phyloP scores from a whole-genome alignment of 768 basidiomycete genomes.

The Agaricus sinodeliciosus region DNA sequence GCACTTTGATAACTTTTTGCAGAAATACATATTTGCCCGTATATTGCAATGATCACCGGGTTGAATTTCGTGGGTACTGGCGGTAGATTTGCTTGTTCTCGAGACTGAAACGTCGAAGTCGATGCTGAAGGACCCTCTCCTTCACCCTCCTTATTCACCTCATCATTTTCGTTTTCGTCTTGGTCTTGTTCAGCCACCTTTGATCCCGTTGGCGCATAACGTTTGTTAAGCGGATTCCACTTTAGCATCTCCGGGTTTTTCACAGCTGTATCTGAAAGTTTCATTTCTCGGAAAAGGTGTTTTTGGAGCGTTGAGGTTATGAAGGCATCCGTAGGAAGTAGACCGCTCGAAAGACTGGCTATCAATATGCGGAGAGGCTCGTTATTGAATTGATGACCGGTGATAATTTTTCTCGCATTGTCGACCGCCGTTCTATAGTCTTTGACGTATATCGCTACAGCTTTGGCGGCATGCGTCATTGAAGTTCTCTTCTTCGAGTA shows the following conservation, averaged over 20 bases:
- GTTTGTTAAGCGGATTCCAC: conserved; percentile 55
- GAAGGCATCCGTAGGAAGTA: conserved; percentile 67
- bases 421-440: conserved; percentile 58
- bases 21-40: conserved; percentile 79
- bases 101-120: background rate
- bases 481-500: background rate
- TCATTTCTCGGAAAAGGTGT: conserved; percentile 75
- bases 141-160: conserved; percentile 21
- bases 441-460: conserved; percentile 60
- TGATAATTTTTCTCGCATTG: conserved; percentile 71
- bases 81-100: conserved; percentile 15
- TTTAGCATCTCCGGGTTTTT: conserved; percentile 52
- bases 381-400: conserved; percentile 77
- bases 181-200: conserved; percentile 29
- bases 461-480: conserved; percentile 28
- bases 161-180: conserved; percentile 27
- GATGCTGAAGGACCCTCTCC: conserved; percentile 12
- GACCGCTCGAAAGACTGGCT: conserved; percentile 65
- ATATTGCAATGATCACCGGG: conserved; percentile 63
- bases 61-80: conserved; percentile 64
- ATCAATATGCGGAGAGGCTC: conserved; percentile 76
- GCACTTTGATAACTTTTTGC: conserved; percentile 88
- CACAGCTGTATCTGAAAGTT: conserved; percentile 58
- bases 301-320: conserved; percentile 78
- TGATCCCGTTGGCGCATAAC: conserved; percentile 41